Evolutionary conservation across 75 land plant species (phyloP).

Genomic region (Chamaecyparis obtusa): DNA sequence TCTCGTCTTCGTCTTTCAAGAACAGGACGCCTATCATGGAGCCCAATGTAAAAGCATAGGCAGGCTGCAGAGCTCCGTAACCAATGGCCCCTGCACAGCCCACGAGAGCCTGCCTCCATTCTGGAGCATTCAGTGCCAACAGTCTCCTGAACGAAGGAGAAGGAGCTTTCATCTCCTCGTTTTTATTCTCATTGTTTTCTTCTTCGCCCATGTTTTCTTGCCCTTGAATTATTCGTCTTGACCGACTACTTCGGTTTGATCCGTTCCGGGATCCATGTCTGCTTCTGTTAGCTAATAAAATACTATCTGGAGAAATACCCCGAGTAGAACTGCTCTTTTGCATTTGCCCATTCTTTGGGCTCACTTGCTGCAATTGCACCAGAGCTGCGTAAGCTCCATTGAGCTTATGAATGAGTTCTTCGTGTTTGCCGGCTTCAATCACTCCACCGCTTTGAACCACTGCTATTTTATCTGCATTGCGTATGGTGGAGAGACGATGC

Average conservation of each 20-base stretch:
- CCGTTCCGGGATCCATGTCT: background rate
- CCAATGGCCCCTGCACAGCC: slow-evolving; percentile 52
- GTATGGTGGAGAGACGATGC: slow-evolving; percentile 43
- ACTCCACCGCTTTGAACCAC: slow-evolving; percentile 45
- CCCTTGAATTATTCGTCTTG: background rate
- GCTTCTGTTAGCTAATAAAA: background rate
- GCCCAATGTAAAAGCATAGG: slow-evolving; percentile 56
- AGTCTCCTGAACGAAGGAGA: slow-evolving; percentile 49
- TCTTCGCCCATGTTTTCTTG: background rate
- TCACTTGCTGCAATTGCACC: slow-evolving; percentile 31
- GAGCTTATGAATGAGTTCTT: slow-evolving; percentile 26
- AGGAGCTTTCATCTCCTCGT: background rate
- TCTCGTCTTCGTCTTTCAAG: slow-evolving; percentile 26
- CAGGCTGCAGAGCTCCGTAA: slow-evolving; percentile 57
- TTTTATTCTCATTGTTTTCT: slow-evolving; percentile 16
- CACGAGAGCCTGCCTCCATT: slow-evolving; percentile 55
- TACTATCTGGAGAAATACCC: background rate
- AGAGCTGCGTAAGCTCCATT: slow-evolving; percentile 39
- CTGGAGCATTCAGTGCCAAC: slow-evolving; percentile 61
- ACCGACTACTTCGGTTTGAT: background rate
- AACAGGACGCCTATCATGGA: slow-evolving; percentile 47
- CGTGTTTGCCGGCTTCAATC: slow-evolving; percentile 43
- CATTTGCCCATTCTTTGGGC: background rate
- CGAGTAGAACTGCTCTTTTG: background rate
- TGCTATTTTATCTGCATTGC: slow-evolving; percentile 41